phyloP scores from a whole-genome alignment of 192 early-diverging fungal species.

The Coemansia sp. region DNA sequence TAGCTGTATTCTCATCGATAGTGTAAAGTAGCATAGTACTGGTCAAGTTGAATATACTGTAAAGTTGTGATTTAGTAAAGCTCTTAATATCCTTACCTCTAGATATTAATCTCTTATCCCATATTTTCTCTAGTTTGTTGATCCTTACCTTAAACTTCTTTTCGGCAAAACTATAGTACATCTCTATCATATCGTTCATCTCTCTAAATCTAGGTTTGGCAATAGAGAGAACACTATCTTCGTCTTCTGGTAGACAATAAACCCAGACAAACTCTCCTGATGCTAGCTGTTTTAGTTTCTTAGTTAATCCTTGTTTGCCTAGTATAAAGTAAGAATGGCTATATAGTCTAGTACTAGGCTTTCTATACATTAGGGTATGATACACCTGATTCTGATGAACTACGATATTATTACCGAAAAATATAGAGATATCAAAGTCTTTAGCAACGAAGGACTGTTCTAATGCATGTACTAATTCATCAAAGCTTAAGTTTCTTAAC shows the following conservation, averaged over 20 bases:
- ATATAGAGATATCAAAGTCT: neutral
- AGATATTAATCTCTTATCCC: slow-evolving; percentile 7
- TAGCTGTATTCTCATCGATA: neutral
- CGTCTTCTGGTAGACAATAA: neutral
- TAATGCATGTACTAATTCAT: neutral
- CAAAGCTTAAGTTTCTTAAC: neutral
- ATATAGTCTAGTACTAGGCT: slow-evolving; percentile 10
- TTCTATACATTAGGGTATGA: slow-evolving; percentile 16
- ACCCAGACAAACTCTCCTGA: slow-evolving; percentile 13
- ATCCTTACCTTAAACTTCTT: slow-evolving; percentile 16
- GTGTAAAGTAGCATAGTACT: neutral
- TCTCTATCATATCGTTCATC: neutral
- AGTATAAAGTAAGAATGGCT: slow-evolving; percentile 12
- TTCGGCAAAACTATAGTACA: slow-evolving; percentile 13
- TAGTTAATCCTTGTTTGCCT: neutral
- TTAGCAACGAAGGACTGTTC: neutral
- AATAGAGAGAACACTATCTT: neutral
- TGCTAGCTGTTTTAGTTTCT: slow-evolving; percentile 11
- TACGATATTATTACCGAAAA: neutral
- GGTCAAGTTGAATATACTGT: neutral
- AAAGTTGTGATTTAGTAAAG: slow-evolving; percentile 3
- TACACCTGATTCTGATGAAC: neutral
- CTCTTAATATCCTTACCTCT: slow-evolving; percentile 16
- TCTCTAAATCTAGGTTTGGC: neutral
- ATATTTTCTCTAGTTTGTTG: neutral